phyloP scores from a whole-genome alignment of 805 yeast genomes.

The Candida parachauliodes region DNA sequence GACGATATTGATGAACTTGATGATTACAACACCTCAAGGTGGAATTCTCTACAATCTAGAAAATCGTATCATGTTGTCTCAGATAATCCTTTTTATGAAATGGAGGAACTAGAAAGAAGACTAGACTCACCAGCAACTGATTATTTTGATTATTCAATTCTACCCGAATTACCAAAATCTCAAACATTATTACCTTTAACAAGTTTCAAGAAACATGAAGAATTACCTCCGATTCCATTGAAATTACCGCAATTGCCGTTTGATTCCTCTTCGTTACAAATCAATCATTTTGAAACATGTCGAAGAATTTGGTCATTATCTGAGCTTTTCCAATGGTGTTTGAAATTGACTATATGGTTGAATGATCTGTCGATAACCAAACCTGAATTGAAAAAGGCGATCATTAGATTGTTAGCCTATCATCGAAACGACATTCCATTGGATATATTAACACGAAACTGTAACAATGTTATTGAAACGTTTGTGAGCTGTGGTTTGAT shows the following conservation, averaged over 20 bases:
- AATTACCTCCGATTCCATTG: constrained; percentile 43
- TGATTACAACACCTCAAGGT: constrained; percentile 7
- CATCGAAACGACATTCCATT: constrained; percentile 48
- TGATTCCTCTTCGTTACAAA: constrained; percentile 42
- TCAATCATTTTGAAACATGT: constrained; percentile 49
- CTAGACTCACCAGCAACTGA: constrained; percentile 19
- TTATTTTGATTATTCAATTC: constrained; percentile 31
- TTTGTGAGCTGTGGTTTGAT: constrained; percentile 43
- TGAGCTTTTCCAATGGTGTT: constrained; percentile 53
- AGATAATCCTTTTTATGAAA: constrained; percentile 11
- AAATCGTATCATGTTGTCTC: constrained; percentile 9
- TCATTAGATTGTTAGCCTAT: constrained; percentile 48
- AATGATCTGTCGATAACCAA: constrained; percentile 48
- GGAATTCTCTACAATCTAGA: constrained; percentile 10
- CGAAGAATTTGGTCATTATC: constrained; percentile 44
- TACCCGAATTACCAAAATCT: constrained; percentile 32
- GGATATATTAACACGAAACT: constrained; percentile 49
- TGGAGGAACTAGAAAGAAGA: constrained; percentile 5
- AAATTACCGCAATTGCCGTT: constrained; percentile 57
- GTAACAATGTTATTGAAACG: constrained; percentile 44
- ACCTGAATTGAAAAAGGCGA: constrained; percentile 50
- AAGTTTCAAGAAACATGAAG: constrained; percentile 15
- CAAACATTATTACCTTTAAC: not conserved
- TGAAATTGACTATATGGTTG: constrained; percentile 49
- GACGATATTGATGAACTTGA: constrained; percentile 2